Base-by-base conservation (phyloP, 306 rosid species). In the Dalbergia oliveri region DNA sequence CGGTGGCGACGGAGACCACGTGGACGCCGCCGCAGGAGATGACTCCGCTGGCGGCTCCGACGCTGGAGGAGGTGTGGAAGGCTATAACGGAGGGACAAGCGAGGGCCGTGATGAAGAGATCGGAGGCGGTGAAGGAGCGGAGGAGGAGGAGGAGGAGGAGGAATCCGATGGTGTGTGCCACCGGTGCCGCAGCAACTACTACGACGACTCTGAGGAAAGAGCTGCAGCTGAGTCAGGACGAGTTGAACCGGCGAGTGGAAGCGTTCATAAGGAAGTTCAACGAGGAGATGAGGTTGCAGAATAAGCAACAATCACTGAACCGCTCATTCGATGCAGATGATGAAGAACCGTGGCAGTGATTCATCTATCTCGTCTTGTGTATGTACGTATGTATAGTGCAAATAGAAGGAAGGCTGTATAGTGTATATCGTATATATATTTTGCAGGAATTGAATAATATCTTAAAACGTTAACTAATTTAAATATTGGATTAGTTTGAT, bases 11-110 rank as follows among this genome's bases (percentile, higher is more conserved):
- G 18, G 51, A 15, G 1, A 23, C 72, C 39, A 35, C 50, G 63
- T 65, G 5, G 61, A 57, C 16, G 49, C 13, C 15, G 9, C 19
- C 16, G 56, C 3, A 65, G 18, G 13, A 4, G 12, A 4, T 9
- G 53, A 15, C 0, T 34, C 72, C 39, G 19, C 51, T 59, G n/a
- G 78, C 77, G 10, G 81, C 57, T 5, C n/a, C 91, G 62, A 84
- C 93, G 16, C 10, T 91, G 81, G 97, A 93, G 72, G 88, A 83
- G 77, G 90, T 91, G 77, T 93, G 97, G 97, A 89, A 84, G 79
- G 57, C 72, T 74, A 93, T 89, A 78, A 91, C 86, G 63, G 91
- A 88, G 51, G 90, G 87, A 5, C 78, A 87, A 15, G 13, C 88
- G 35, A 21, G 23, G 43, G 6, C 12, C 19, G 6, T 60, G 44